A percentile compares a stretch with the other conserved stretches of the same genome.
Evolutionary conservation across 2,329 filamentous ascomycete genomes (phyloP).

Genomic region (Sporothrix inflata): DNA sequence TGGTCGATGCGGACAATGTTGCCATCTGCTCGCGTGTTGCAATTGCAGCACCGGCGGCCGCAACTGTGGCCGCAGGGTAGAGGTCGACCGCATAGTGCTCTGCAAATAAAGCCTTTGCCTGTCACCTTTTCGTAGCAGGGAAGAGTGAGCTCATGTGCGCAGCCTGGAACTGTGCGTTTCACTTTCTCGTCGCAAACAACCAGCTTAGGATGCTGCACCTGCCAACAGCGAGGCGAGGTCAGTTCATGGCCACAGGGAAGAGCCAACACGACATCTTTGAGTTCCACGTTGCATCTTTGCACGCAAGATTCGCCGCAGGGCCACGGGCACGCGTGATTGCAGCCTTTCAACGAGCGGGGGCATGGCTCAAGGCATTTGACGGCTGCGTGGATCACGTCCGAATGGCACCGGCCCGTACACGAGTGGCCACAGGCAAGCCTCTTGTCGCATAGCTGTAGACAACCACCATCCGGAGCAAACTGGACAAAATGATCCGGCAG

Average conservation of each 20-base stretch:
- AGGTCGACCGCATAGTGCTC: slow-evolving; percentile 47
- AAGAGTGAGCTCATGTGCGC: slow-evolving; percentile 56
- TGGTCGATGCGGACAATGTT: slow-evolving; percentile 46
- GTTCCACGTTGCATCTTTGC: slow-evolving; percentile 41
- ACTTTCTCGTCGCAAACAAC: slow-evolving; percentile 57
- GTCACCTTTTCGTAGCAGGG: slow-evolving; percentile 55
- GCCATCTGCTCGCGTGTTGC: slow-evolving; percentile 46
- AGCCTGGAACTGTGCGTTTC: slow-evolving; percentile 54
- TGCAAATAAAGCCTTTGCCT: slow-evolving; percentile 50
- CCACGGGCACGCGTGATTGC: slow-evolving; percentile 49
- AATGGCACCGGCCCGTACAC: slow-evolving; percentile 53
- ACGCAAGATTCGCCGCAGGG: slow-evolving; percentile 51
- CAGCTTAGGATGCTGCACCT: slow-evolving; percentile 47
- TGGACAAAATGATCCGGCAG: slow-evolving; percentile 60
- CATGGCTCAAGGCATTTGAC: slow-evolving; percentile 52
- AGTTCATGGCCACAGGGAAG: slow-evolving; percentile 52
- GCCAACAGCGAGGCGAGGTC: slow-evolving; percentile 43
- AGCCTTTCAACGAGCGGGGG: slow-evolving; percentile 46
- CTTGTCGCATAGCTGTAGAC: slow-evolving; percentile 54
- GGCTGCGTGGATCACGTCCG: slow-evolving; percentile 50
- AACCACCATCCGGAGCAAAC: slow-evolving; percentile 66
- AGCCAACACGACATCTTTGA: slow-evolving; percentile 41
- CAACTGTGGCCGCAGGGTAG: slow-evolving; percentile 65
- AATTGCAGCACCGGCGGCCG: slow-evolving; percentile 52
- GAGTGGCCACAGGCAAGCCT: slow-evolving; percentile 53